Conservation (phyloP, 331 rosid species). For the Malus hybrid region DNA sequence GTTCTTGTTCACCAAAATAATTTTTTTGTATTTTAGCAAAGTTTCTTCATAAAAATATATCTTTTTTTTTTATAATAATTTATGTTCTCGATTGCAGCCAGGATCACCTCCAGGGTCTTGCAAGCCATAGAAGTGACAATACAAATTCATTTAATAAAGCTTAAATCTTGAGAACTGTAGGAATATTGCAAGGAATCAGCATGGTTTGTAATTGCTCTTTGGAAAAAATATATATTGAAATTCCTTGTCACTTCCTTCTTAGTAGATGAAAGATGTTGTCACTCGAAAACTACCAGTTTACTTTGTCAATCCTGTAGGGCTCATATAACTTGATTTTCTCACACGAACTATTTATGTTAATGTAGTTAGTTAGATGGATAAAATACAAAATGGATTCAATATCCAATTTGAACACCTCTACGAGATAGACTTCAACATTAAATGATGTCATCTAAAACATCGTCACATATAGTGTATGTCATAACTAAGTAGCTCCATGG, state of each 20-base stretch:
- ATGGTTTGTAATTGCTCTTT: neutral
- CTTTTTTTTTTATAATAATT: neutral
- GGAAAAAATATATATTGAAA: neutral
- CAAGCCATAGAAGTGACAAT: neutral
- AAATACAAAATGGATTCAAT: no score
- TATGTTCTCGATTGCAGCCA: neutral
- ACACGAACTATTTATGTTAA: neutral
- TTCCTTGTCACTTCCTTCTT: neutral
- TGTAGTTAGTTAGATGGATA: neutral
- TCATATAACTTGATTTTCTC: neutral
- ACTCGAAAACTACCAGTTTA: neutral
- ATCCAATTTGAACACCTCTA: neutral
- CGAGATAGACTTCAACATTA: neutral
- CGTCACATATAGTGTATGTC: neutral
- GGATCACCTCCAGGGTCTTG: slow-evolving; percentile 19
- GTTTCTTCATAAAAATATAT: neutral
- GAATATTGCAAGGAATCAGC: neutral
- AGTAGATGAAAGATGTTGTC: neutral
- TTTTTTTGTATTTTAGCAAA: neutral
- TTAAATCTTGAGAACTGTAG: neutral
- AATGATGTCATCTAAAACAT: neutral
- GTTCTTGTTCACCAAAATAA: neutral
- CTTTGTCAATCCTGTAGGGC: neutral
- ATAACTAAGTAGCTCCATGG: no score
- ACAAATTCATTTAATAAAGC: neutral